These are phyloP conservation scores for Periconia macrospinosa DNA, from an alignment of 2,329 filamentous ascomycete species.

Conservation along the genomic window DNA sequence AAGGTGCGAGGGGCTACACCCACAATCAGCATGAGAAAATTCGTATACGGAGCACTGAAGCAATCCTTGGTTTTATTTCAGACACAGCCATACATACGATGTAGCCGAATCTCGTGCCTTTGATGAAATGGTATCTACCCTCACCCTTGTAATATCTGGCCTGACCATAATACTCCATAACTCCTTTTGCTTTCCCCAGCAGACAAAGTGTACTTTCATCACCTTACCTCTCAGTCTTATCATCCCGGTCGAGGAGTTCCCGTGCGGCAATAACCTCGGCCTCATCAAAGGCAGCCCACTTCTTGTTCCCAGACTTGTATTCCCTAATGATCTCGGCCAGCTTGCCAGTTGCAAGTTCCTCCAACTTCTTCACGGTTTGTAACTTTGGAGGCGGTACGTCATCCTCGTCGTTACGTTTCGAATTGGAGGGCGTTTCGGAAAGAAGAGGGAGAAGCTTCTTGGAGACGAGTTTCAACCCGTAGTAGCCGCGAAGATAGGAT, in stretches of 20 bases:
- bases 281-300: slow-evolving; percentile 73
- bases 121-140: background rate
- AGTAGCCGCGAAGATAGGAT: slow-evolving; percentile 88
- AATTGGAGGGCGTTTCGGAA: slow-evolving; percentile 28
- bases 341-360: slow-evolving; percentile 72
- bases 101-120: background rate
- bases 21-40: too few species aligned
- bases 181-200: background rate
- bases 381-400: slow-evolving; percentile 57
- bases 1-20: too few species aligned
- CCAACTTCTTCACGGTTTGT: slow-evolving; percentile 66
- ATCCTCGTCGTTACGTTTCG: slow-evolving; percentile 38
- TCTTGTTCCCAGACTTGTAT: slow-evolving; percentile 61
- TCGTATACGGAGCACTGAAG: background rate
- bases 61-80: background rate
- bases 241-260: slow-evolving; percentile 64
- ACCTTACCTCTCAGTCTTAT: slow-evolving; percentile 21
- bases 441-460: slow-evolving; percentile 34
- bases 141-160: background rate
- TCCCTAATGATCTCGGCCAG: slow-evolving; percentile 74
- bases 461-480: slow-evolving; percentile 79
- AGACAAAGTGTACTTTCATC: background rate
- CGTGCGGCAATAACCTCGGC: slow-evolving; percentile 72
- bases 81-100: background rate
- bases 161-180: background rate